Evolutionary conservation across 2,329 filamentous ascomycete species (phyloP), one percentile per base, ranked within the genome.

Genomic region (Sporothrix pseudoabietina): DNA sequence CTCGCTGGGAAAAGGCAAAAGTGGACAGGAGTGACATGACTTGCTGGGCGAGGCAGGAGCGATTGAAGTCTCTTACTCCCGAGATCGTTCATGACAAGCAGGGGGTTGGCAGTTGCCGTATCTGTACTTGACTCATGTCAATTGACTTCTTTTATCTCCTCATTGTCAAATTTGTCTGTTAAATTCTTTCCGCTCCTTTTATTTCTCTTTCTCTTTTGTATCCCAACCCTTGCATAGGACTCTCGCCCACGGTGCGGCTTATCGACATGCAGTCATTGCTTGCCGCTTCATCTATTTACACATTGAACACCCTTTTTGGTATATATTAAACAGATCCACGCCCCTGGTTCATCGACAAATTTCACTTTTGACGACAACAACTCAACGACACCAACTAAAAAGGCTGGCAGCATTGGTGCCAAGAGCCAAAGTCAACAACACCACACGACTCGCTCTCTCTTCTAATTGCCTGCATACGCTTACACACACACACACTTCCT

Each of bases 31-130:
- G 35, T 44, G 44, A 55, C 47, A 70, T 9, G 72, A 59, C 55
- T 26, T 69, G 65, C 35, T 69, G 65, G 65, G 65, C 65, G 44
- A 66, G 44, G 44, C 14, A 69, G 65, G 65, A 52, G 65, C 65
- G 44, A 68, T 12, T 22, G 41, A 32, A 32, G 44, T 49, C 63
- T 44, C 44, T 68, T 32, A 7, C 63, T 12, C 12, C 19, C 35
- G 22, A 47, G 19, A 49, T 49, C 63, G 63, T 32, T 52, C 26
- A 47, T 49, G 2, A 4, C 14, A 32, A 30, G 52, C 22, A 22
- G n/a, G 22, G 63, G 22, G 12, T 12, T 19, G 12, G 22, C 22
- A 49, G 22, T 49, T 35, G 16, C 47, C 65, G 26, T 22, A 9
- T 68, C 19, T 69, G 44, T 5, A 54, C 16, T 1, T 1, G 26